These are phyloP conservation scores for Veloboletus limbatus DNA, from an alignment of 1,284 basidiomycete species.

Conservation along the genomic window DNA sequence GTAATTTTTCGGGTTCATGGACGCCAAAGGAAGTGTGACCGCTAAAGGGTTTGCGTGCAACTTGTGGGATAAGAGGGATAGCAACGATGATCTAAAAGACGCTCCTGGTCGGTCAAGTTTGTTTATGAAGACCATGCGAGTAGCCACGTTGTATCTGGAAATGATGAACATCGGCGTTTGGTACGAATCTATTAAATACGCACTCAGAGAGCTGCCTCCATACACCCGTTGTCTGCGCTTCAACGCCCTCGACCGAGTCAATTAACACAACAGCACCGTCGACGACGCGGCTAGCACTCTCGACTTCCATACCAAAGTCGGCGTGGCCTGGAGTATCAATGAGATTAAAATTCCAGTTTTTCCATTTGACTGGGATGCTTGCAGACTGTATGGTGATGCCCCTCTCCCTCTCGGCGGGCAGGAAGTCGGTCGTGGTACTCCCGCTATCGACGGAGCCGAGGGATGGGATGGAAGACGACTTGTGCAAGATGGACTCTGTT, in stretches of 20 bases:
- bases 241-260: constrained; percentile 89
- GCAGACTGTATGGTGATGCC: constrained; percentile 93
- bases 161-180: not conserved
- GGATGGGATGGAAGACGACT: constrained; percentile 68
- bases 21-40: constrained; percentile 77
- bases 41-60: constrained; percentile 74
- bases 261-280: constrained; percentile 87
- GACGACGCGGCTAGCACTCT: constrained; percentile 85
- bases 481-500: constrained; percentile 82
- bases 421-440: constrained; percentile 87
- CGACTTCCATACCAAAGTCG: constrained; percentile 94
- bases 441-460: constrained; percentile 86
- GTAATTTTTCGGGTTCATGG: constrained; percentile 66
- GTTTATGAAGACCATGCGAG: constrained; percentile 81
- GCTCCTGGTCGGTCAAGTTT: constrained; percentile 86
- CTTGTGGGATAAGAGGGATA: constrained; percentile 68
- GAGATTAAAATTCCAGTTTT: constrained; percentile 78
- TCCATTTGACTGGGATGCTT: constrained; percentile 89
- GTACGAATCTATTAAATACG: constrained; percentile 26
- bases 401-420: constrained; percentile 84
- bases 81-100: constrained; percentile 67
- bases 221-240: constrained; percentile 86
- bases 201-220: constrained; percentile 85
- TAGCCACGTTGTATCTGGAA: constrained; percentile 72
- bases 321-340: constrained; percentile 92